phyloP scores from a whole-genome alignment of 768 basidiomycete genomes.

The Termitomyces sp. region DNA sequence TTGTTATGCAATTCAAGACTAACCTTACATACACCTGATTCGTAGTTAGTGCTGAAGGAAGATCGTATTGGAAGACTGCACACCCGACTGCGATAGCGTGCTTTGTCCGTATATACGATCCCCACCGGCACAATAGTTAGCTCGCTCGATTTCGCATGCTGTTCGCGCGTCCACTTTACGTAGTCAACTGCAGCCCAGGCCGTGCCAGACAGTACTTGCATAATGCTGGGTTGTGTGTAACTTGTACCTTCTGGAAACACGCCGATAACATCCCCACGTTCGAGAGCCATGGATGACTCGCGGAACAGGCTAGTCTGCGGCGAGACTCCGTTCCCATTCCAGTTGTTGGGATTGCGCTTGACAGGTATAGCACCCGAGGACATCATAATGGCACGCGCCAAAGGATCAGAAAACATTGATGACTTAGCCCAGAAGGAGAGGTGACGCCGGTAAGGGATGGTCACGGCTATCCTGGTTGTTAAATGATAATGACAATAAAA shows the following conservation, averaged over 20 bases:
- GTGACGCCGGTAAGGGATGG: slow-evolving; percentile 52
- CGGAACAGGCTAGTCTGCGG: slow-evolving; percentile 47
- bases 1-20: neutral
- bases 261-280: slow-evolving; percentile 49
- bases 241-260: slow-evolving; percentile 66
- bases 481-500: neutral
- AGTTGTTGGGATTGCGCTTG: neutral
- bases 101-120: slow-evolving; percentile 68
- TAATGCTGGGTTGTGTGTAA: slow-evolving; percentile 41
- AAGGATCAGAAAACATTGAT: slow-evolving; percentile 56
- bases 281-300: slow-evolving; percentile 52
- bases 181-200: slow-evolving; percentile 74
- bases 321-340: neutral
- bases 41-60: neutral
- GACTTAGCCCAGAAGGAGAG: slow-evolving; percentile 73
- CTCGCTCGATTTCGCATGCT: slow-evolving; percentile 17
- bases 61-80: neutral
- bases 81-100: slow-evolving; percentile 12
- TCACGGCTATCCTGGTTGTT: slow-evolving; percentile 32
- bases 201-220: slow-evolving; percentile 54
- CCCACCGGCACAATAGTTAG: slow-evolving; percentile 57
- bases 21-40: neutral
- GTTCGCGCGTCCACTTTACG: slow-evolving; percentile 31
- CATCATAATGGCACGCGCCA: slow-evolving; percentile 43
- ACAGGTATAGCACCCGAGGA: slow-evolving; percentile 47